phyloP scores from a whole-genome alignment of 106 monocot genomes.

The Platanthera guangdongensis region DNA sequence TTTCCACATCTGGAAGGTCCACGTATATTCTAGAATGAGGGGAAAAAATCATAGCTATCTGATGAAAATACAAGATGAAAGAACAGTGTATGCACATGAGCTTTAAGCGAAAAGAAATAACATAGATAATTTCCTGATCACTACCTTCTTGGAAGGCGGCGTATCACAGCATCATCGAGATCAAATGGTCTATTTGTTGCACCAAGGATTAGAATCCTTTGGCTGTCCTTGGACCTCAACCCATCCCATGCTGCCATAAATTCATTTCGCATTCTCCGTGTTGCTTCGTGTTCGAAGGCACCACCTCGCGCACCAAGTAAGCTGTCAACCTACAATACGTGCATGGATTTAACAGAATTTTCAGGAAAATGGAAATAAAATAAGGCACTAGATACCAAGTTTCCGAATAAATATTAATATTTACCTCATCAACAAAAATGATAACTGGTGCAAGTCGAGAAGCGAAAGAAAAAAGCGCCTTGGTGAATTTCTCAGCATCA shows the following conservation, averaged over 20 bases:
- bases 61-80: not conserved
- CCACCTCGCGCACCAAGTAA: constrained; percentile 94
- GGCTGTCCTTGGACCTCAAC: constrained; percentile 81
- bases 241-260: constrained; percentile 99
- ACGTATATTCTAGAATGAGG: constrained; percentile 67
- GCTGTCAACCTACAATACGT: constrained; percentile 66
- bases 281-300: constrained; percentile 25
- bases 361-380: not conserved
- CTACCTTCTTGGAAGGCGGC: constrained; percentile 94
- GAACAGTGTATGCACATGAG: not conserved
- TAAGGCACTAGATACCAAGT: too few species aligned
- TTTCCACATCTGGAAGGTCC: constrained; percentile 74
- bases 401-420: not conserved
- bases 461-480: constrained; percentile 96
- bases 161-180: constrained; percentile 98
- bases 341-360: not conserved
- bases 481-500: constrained; percentile 99
- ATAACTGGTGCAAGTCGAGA: constrained; percentile 83
- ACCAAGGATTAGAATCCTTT: constrained; percentile 85
- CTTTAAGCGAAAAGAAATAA: not conserved
- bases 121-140: not conserved
- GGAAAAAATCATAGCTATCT: not conserved
- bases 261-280: constrained; percentile 9
- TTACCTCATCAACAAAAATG: constrained; percentile 99
- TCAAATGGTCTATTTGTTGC: constrained; percentile 99